phyloP scores from a whole-genome alignment of 495 filamentous ascomycete species.

The Opeltia flavorubescens region DNA sequence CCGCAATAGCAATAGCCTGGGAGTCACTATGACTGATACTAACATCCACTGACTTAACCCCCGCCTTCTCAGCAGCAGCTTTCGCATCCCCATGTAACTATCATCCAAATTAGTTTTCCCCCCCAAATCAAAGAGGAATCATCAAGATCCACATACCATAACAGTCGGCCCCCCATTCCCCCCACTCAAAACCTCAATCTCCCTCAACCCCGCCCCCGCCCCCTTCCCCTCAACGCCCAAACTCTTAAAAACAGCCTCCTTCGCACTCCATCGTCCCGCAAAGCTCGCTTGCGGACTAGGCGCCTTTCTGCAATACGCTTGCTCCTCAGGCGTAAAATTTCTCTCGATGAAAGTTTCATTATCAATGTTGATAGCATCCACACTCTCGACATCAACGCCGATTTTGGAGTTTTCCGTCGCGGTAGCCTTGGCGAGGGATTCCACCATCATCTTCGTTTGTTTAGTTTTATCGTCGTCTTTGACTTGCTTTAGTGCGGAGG shows the following conservation, averaged over 20 bases:
- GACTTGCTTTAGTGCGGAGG: conserved; percentile 43
- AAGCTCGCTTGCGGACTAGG: conserved; percentile 68
- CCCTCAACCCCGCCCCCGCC: conserved; percentile 76
- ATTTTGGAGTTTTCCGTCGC: conserved; percentile 64
- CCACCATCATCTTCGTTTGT: conserved; percentile 63
- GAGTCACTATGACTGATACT: conserved; percentile 89
- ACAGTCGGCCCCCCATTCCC: conserved; percentile 72
- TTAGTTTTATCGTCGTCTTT: conserved; percentile 29
- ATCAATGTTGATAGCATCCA: conserved; percentile 71
- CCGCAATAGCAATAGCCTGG: conserved; percentile 86
- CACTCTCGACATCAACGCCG: conserved; percentile 82
- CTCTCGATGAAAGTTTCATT: conserved; percentile 90
- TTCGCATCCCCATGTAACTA: conserved; percentile 78
- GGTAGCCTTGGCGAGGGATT: conserved; percentile 60
- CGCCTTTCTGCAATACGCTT: conserved; percentile 71
- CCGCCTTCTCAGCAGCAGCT: conserved; percentile 63
- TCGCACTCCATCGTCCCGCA: conserved; percentile 88
- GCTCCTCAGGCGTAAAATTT: conserved; percentile 79
- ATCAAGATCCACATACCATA: conserved; percentile 49
- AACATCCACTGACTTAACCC: conserved; percentile 74
- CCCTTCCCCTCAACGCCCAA: conserved; percentile 80
- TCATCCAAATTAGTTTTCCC: conserved; percentile 28
- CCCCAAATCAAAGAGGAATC: neutral
- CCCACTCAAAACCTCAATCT: conserved; percentile 81
- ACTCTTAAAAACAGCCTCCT: conserved; percentile 97